Evolutionary conservation across 169 alveolate genomes (phyloP).

Genomic region (Nephromyces sp.): DNA sequence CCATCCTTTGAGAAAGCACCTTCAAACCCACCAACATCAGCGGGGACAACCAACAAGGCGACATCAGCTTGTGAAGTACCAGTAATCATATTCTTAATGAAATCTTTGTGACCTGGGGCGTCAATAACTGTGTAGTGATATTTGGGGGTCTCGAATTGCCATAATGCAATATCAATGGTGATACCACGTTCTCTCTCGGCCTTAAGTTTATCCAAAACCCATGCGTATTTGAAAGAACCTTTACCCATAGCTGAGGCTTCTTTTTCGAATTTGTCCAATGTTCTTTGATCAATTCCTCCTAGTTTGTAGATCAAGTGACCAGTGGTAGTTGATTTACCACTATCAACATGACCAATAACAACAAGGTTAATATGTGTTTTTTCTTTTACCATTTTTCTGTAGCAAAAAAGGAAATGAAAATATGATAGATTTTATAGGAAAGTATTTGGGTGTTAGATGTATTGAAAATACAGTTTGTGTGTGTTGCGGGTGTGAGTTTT

Average conservation of each 20-base stretch:
- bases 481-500: too few relatives aligned
- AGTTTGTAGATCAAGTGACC: conserved; percentile 87
- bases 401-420: too few relatives aligned
- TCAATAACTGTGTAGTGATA: conserved; percentile 95
- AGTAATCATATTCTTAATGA: conserved; percentile 97
- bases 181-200: conserved; percentile 98
- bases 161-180: conserved; percentile 92
- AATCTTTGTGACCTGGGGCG: conserved; percentile 99
- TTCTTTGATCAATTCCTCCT: conserved; percentile 91
- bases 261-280: conserved; percentile 88
- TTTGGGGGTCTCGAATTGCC: conserved; percentile 94
- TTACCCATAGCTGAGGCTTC: conserved; percentile 88
- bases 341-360: conserved; percentile 94
- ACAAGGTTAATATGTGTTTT: conserved; percentile 86
- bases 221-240: conserved; percentile 93
- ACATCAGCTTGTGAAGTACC: conserved; percentile 99
- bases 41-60: conserved; percentile 93
- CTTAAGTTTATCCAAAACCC: conserved; percentile 95
- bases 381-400: conserved; percentile 48
- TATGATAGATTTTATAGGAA: too few relatives aligned
- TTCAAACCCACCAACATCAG: conserved; percentile 94
- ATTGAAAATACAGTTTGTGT: too few relatives aligned
- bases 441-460: too few relatives aligned
- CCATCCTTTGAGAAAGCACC: conserved; percentile 88
- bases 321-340: conserved; percentile 94